Conservation (phyloP, 257 asterid genomes). For the Rauvolfia tetraphylla region DNA sequence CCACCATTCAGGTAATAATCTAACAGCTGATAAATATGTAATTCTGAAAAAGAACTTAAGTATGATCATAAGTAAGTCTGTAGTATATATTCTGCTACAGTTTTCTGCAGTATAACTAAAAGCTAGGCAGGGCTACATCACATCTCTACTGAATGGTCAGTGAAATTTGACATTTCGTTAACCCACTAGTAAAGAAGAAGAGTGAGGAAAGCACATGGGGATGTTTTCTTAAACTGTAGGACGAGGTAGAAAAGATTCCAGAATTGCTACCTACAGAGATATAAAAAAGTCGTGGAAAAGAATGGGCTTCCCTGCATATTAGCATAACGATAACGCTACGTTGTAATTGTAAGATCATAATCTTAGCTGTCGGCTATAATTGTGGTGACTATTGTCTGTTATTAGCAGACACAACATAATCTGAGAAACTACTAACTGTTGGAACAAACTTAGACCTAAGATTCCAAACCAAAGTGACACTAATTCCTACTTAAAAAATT, state of each 20-base stretch:
- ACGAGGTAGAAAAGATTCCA: conserved; percentile 11
- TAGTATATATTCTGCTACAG: background rate
- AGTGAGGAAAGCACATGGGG: conserved; percentile 26
- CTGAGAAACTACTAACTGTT: conserved; percentile 23
- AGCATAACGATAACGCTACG: conserved; percentile 14
- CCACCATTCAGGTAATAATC: too few species aligned
- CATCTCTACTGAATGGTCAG: background rate
- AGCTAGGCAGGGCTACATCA: conserved; percentile 7
- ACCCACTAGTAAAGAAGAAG: conserved; percentile 20
- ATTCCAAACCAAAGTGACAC: conserved; percentile 38
- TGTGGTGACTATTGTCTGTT: conserved; percentile 34
- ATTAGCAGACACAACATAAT: conserved; percentile 39
- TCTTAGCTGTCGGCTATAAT: conserved; percentile 49
- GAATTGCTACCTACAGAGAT: conserved; percentile 4
- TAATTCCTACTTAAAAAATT: conserved; percentile 30
- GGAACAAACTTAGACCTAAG: conserved; percentile 36
- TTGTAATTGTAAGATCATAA: conserved; percentile 22
- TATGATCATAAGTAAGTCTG: too few species aligned
- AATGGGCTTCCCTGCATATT: conserved; percentile 27
- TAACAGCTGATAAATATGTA: too few species aligned
- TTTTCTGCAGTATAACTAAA: background rate
- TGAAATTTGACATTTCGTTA: conserved; percentile 22
- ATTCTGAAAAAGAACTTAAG: too few species aligned
- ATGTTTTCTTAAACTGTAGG: conserved; percentile 8
- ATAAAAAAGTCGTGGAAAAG: background rate